These are phyloP conservation scores for Microcos paniculata DNA, from an alignment of 345 rosid genomes.

Conservation along the genomic window DNA sequence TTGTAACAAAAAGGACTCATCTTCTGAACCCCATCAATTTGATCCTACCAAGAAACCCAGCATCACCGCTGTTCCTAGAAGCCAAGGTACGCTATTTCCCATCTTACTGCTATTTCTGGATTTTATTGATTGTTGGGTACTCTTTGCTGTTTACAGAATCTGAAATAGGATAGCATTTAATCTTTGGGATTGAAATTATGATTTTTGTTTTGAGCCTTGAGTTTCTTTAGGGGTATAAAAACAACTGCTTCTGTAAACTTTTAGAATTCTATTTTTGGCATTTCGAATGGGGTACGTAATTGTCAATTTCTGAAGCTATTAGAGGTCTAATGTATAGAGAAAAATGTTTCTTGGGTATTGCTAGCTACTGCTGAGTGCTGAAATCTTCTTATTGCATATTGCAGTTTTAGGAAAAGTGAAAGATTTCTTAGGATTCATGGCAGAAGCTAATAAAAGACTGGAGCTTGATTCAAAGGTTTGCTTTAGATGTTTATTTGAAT, in stretches of 20 bases:
- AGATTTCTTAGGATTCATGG: constrained; percentile 67
- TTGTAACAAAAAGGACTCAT: constrained; percentile 21
- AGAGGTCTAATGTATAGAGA: not conserved
- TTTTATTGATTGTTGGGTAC: not conserved
- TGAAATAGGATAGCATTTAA: not conserved
- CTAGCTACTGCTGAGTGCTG: not conserved
- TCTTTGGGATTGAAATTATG: not conserved
- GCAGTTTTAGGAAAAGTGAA: constrained; percentile 67
- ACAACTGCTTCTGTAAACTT: not conserved
- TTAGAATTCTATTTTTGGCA: not conserved
- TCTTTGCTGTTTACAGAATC: not conserved
- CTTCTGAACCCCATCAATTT: constrained; percentile 18
- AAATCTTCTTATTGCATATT: not conserved
- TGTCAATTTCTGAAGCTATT: not conserved
- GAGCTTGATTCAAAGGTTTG: constrained; percentile 58
- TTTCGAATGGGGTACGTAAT: not conserved
- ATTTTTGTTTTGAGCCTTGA: not conserved
- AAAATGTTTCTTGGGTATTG: not conserved
- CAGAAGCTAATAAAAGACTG: constrained; percentile 67
- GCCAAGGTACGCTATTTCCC: constrained; percentile 44
- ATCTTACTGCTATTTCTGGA: not conserved
- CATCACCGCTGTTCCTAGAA: constrained; percentile 43
- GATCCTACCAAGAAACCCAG: constrained; percentile 35
- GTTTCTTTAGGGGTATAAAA: not conserved
- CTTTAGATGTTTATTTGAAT: not conserved